These are phyloP conservation scores for Quercus parvula DNA, from an alignment of 306 rosid genomes.

Conservation along the genomic window DNA sequence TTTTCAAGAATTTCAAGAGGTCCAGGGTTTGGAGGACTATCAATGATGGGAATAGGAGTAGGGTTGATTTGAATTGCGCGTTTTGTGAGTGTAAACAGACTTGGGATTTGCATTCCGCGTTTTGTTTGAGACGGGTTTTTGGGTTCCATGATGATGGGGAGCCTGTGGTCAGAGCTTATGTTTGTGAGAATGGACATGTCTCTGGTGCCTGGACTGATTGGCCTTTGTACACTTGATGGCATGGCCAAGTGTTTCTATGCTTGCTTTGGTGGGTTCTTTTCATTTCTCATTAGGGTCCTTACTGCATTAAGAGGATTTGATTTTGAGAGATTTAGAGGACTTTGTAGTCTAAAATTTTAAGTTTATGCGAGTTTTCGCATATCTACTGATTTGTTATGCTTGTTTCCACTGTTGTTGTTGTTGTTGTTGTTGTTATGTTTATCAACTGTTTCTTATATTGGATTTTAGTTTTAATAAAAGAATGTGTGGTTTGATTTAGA, in stretches of 20 bases:
- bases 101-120: slow-evolving; percentile 91
- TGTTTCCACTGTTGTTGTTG: neutral
- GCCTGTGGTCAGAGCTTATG: slow-evolving; percentile 90
- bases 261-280: neutral
- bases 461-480: neutral
- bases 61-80: slow-evolving; percentile 65
- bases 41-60: slow-evolving; percentile 57
- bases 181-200: slow-evolving; percentile 93
- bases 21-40: slow-evolving; percentile 85
- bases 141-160: slow-evolving; percentile 95
- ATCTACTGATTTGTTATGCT: neutral
- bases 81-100: slow-evolving; percentile 62
- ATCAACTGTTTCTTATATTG: neutral
- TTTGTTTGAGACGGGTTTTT: slow-evolving; percentile 67
- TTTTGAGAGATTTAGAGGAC: neutral
- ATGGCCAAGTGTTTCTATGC: neutral
- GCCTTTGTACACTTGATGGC: slow-evolving; percentile 59
- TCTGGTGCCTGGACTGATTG: slow-evolving; percentile 97
- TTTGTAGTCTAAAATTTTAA: neutral
- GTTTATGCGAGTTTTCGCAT: neutral
- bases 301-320: neutral
- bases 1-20: slow-evolving; percentile 74
- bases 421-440: neutral
- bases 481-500: neutral
- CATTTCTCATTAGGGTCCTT: neutral